phyloP scores from a whole-genome alignment of 495 filamentous ascomycete species.

The Aspergillus hancockii region DNA sequence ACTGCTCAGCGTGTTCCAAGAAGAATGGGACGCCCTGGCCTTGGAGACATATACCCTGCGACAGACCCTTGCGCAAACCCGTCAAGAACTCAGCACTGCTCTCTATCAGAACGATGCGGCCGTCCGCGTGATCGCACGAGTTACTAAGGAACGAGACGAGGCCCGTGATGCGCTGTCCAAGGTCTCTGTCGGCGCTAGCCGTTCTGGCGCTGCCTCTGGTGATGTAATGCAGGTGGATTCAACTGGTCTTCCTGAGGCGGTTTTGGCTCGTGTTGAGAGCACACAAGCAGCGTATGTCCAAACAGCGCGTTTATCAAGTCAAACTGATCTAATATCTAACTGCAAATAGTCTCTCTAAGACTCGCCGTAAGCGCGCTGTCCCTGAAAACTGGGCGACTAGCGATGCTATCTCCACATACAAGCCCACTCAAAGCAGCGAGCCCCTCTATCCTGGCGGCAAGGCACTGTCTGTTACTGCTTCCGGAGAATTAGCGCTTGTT shows the following conservation, averaged over 20 bases:
- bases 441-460: constrained; percentile 63
- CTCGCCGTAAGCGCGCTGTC: constrained; percentile 81
- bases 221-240: constrained; percentile 92
- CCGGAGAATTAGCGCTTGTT: constrained; percentile 70
- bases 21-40: constrained; percentile 95
- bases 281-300: constrained; percentile 71
- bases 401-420: constrained; percentile 70
- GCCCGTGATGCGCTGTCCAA: constrained; percentile 89
- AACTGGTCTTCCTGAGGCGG: constrained; percentile 66
- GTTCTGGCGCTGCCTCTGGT: constrained; percentile 54
- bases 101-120: constrained; percentile 97
- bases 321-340: constrained; percentile 9
- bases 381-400: constrained; percentile 81
- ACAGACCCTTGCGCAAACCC: constrained; percentile 83
- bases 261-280: constrained; percentile 73
- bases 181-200: constrained; percentile 66
- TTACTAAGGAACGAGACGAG: constrained; percentile 89
- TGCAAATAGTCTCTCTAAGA: constrained; percentile 70
- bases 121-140: constrained; percentile 83
- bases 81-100: constrained; percentile 90
- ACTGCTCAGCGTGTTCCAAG: constrained; percentile 94
- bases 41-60: constrained; percentile 86
- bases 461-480: constrained; percentile 64
- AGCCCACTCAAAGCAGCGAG: constrained; percentile 60
- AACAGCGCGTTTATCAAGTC: not conserved